phyloP scores from a whole-genome alignment of 371 early-diverging fungal genomes.

The Apophysomyces trapeziformis region DNA sequence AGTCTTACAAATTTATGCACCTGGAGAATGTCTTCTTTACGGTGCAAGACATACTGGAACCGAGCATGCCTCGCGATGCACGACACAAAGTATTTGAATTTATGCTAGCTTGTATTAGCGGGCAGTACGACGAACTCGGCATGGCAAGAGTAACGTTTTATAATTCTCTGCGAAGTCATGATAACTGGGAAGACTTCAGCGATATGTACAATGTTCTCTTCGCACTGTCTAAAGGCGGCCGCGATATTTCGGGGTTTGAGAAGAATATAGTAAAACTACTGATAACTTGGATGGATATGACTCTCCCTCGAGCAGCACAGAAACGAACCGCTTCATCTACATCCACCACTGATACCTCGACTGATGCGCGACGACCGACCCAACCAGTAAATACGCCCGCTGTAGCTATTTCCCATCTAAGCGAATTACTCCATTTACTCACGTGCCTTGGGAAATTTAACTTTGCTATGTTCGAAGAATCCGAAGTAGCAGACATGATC shows the following conservation, averaged over 20 bases:
- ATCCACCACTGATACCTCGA: not conserved
- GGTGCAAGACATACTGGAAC: slow-evolving; percentile 58
- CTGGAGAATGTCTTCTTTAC: slow-evolving; percentile 64
- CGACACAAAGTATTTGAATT: slow-evolving; percentile 64
- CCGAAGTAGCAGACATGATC: slow-evolving; percentile 61
- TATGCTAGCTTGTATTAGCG: slow-evolving; percentile 67
- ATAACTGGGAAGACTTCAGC: slow-evolving; percentile 62
- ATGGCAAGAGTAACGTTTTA: slow-evolving; percentile 69
- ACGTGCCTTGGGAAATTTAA: slow-evolving; percentile 71
- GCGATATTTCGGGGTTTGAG: slow-evolving; percentile 76
- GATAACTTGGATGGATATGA: slow-evolving; percentile 59
- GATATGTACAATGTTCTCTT: slow-evolving; percentile 60
- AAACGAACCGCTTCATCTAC: not conserved
- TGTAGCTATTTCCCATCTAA: slow-evolving; percentile 43
- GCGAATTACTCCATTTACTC: slow-evolving; percentile 60
- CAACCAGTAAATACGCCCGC: not conserved
- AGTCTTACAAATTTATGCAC: slow-evolving; percentile 62
- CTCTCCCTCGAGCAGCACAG: slow-evolving; percentile 25
- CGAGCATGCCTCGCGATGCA: slow-evolving; percentile 56
- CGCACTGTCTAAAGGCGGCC: slow-evolving; percentile 69
- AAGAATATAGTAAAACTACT: slow-evolving; percentile 66
- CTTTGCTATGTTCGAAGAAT: slow-evolving; percentile 67
- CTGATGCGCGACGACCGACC: not conserved
- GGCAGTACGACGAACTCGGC: slow-evolving; percentile 67
- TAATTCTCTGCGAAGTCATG: slow-evolving; percentile 55